phyloP scores from a whole-genome alignment of 352 stramenopile species.

The Pythium monospermum region DNA sequence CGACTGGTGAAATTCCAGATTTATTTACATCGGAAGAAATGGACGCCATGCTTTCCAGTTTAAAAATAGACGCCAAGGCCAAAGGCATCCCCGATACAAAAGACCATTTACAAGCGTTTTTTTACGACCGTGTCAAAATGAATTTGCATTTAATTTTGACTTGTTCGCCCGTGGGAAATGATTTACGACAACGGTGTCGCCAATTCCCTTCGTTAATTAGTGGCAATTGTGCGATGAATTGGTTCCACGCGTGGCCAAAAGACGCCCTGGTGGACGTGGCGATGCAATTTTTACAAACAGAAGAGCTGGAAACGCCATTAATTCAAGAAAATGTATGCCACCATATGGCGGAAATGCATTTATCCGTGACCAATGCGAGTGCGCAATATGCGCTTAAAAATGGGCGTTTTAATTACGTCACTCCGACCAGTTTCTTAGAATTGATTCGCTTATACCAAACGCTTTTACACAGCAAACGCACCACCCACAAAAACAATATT shows the following conservation, averaged over 20 bases:
- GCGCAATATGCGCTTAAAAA: constrained; percentile 67
- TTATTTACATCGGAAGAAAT: constrained; percentile 87
- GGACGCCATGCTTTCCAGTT: constrained; percentile 72
- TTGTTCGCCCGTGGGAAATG: constrained; percentile 77
- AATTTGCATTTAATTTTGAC: constrained; percentile 88
- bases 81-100: constrained; percentile 85
- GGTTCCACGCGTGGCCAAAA: constrained; percentile 90
- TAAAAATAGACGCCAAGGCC: constrained; percentile 80
- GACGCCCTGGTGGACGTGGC: constrained; percentile 86
- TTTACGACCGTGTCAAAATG: constrained; percentile 78
- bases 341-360: constrained; percentile 91
- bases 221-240: constrained; percentile 74
- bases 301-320: constrained; percentile 51
- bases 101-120: constrained; percentile 89
- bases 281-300: constrained; percentile 77
- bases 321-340: constrained; percentile 91
- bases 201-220: constrained; percentile 76
- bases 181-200: constrained; percentile 68
- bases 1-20: constrained; percentile 67
- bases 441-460: constrained; percentile 90
- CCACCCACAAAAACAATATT: constrained; percentile 53
- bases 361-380: constrained; percentile 78
- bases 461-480: constrained; percentile 58
- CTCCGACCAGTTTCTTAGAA: constrained; percentile 90
- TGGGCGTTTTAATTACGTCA: constrained; percentile 90